Conservation (phyloP, 2,329 filamentous ascomycete species). For the Chaetothyriales sp. region DNA sequence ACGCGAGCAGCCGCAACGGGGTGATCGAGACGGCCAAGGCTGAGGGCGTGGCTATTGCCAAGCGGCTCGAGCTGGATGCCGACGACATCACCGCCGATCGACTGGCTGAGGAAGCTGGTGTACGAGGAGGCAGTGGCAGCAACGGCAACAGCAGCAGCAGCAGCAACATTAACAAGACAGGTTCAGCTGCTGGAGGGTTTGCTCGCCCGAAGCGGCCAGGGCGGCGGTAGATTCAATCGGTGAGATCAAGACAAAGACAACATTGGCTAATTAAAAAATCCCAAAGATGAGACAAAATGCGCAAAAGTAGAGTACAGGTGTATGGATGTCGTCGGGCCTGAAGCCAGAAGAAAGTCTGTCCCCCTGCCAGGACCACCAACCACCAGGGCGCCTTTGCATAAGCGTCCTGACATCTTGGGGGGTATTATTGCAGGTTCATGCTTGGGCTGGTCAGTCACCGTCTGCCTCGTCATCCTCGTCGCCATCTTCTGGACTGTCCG, state of each 20-base stretch:
- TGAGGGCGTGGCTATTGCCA: conserved; percentile 41
- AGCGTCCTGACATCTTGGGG: too few relatives aligned
- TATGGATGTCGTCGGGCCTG: too few relatives aligned
- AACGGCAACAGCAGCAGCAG: conserved; percentile 3
- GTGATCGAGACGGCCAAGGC: conserved; percentile 40
- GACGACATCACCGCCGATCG: conserved; percentile 40
- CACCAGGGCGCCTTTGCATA: too few relatives aligned
- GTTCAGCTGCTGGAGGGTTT: conserved; percentile 38
- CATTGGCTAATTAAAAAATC: background rate
- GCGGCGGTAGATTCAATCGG: conserved; percentile 16
- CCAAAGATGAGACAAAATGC: too few relatives aligned
- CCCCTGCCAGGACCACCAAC: too few relatives aligned
- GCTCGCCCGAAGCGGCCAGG: conserved; percentile 50
- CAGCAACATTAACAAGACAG: conserved; percentile 32
- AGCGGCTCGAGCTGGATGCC: conserved; percentile 46
- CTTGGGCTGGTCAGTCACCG: background rate
- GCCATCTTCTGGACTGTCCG: background rate
- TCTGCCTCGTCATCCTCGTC: background rate
- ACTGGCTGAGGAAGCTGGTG: conserved; percentile 38
- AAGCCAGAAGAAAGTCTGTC: too few relatives aligned
- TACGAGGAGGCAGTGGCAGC: conserved; percentile 1
- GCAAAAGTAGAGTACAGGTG: too few relatives aligned
- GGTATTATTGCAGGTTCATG: too few relatives aligned
- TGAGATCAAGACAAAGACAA: too few relatives aligned
- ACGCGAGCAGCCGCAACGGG: conserved; percentile 42